These are phyloP conservation scores for Senna tora DNA, from an alignment of 306 rosid species.

Conservation along the genomic window DNA sequence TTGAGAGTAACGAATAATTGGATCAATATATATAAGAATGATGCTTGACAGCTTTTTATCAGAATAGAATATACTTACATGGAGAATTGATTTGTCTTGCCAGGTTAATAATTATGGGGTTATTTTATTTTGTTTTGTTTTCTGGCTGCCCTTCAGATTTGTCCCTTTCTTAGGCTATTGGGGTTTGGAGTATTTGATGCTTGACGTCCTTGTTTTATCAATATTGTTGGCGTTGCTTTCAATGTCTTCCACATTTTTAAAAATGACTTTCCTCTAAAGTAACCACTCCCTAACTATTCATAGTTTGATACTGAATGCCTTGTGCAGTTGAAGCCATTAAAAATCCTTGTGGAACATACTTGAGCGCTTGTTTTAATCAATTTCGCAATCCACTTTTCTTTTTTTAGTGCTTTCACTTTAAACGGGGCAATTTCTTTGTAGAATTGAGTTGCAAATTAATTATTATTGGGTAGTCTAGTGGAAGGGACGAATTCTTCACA, in stretches of 20 bases:
- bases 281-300: neutral
- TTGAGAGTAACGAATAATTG: conserved; percentile 8
- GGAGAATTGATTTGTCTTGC: conserved; percentile 24
- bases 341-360: neutral
- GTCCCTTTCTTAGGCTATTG: conserved; percentile 39
- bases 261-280: neutral
- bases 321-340: neutral
- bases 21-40: neutral
- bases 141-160: conserved; percentile 41
- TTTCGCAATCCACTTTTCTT: neutral
- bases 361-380: neutral
- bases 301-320: neutral
- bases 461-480: too few relatives aligned
- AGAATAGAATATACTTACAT: conserved; percentile 39
- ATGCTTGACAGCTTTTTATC: conserved; percentile 14
- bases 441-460: too few relatives aligned
- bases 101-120: neutral
- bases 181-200: neutral
- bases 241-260: conserved; percentile 8
- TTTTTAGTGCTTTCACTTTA: neutral
- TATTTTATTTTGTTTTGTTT: conserved; percentile 35
- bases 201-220: conserved; percentile 21
- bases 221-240: conserved; percentile 37
- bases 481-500: too few relatives aligned
- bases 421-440: too few relatives aligned